phyloP scores from a whole-genome alignment of 495 filamentous ascomycete species.

The Annulohypoxylon nitens region DNA sequence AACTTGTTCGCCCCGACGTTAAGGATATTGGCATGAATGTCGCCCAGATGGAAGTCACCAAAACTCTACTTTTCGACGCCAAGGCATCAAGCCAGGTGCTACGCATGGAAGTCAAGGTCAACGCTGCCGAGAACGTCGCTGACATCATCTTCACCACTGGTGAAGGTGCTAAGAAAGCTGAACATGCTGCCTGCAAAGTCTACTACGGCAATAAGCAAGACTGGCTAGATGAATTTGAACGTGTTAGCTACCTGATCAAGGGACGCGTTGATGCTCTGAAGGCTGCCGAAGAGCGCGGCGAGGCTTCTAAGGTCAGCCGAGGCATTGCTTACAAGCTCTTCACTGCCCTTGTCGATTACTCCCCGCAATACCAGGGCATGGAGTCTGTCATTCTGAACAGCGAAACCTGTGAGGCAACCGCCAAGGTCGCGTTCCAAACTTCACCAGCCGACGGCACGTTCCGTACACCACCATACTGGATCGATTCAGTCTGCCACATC shows the following conservation, averaged over 20 bases:
- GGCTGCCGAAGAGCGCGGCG: conserved; percentile 62
- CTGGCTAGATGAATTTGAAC: conserved; percentile 68
- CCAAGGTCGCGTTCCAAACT: conserved; percentile 74
- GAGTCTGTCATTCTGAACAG: conserved; percentile 83
- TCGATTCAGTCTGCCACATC: conserved; percentile 75
- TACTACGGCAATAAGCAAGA: conserved; percentile 59
- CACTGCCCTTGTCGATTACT: conserved; percentile 76
- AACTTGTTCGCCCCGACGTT: conserved; percentile 66
- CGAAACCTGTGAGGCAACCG: conserved; percentile 76
- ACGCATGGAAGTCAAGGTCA: conserved; percentile 57
- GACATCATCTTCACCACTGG: conserved; percentile 58
- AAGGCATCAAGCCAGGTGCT: conserved; percentile 66
- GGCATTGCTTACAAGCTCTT: conserved; percentile 86
- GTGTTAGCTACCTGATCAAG: conserved; percentile 68
- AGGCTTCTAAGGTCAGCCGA: conserved; percentile 72
- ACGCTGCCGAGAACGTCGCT: conserved; percentile 55
- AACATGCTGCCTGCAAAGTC: conserved; percentile 68
- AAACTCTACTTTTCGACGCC: conserved; percentile 74
- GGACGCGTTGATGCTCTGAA: conserved; percentile 64
- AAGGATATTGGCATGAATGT: conserved; percentile 71
- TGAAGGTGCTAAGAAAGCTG: conserved; percentile 56
- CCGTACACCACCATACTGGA: conserved; percentile 77
- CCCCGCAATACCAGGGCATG: conserved; percentile 75
- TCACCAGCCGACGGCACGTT: conserved; percentile 71
- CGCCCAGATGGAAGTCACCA: conserved; percentile 74